A percentile compares a stretch with the other conserved stretches of the same genome.
Evolutionary conservation across 2,329 filamentous ascomycete genomes (phyloP).

Genomic region (Colletotrichum sp.): DNA sequence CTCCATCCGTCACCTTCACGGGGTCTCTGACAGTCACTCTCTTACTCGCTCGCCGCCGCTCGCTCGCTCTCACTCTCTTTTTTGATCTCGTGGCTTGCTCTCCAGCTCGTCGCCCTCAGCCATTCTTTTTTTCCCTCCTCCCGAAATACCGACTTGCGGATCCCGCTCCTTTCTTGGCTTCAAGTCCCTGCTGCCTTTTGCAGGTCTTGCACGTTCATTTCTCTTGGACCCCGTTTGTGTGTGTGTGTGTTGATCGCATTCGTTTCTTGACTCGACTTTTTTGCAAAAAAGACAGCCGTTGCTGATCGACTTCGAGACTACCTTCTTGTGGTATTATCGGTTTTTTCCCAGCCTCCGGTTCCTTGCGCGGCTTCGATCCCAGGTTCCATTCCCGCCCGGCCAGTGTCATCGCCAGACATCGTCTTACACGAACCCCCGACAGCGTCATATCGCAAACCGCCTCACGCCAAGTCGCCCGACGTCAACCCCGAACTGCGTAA

Average conservation of each 20-base stretch:
- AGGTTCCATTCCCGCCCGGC: not conserved
- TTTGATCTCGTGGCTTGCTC: not conserved
- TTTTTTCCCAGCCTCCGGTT: not conserved
- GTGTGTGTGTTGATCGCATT: slow-evolving; percentile 25
- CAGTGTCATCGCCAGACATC: not conserved
- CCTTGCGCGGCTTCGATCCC: not conserved
- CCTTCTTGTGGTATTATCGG: not conserved
- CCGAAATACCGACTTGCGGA: not conserved
- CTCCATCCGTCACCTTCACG: slow-evolving; percentile 20
- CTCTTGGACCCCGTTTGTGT: slow-evolving; percentile 5
- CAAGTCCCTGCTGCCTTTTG: not conserved
- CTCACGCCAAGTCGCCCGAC: not conserved
- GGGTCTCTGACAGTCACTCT: slow-evolving; percentile 16
- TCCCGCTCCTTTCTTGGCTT: slow-evolving; percentile 16
- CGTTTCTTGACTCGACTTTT: slow-evolving; percentile 11
- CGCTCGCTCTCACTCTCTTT: not conserved
- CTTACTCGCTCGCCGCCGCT: not conserved
- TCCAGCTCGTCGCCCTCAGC: slow-evolving; percentile 12
- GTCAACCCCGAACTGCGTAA: not conserved
- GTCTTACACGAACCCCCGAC: slow-evolving; percentile 6
- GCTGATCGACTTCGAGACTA: not conserved
- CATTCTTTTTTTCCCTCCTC: slow-evolving; percentile 11
- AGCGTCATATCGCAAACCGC: not conserved
- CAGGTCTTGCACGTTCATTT: slow-evolving; percentile 14
- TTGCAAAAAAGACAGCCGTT: not conserved